Conservation (phyloP, 305 asterid genomes). For the Fraxinus nigra region DNA sequence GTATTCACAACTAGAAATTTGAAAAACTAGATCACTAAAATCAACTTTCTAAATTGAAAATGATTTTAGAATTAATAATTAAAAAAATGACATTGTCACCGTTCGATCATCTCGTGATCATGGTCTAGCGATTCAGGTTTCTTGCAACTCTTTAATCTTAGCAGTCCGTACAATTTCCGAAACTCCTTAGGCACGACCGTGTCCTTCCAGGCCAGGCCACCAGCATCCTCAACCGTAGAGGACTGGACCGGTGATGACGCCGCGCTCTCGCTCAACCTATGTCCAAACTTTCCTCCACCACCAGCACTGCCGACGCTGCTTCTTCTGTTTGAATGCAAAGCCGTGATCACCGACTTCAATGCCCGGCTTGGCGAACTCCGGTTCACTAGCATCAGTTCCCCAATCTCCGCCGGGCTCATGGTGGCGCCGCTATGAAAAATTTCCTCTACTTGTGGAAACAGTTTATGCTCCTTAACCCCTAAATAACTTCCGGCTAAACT, state of each 20-base stretch:
- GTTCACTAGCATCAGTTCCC: slow-evolving; percentile 70
- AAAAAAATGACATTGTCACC: slow-evolving; percentile 25
- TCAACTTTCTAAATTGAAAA: not conserved
- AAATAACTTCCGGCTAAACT: slow-evolving; percentile 42
- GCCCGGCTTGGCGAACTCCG: slow-evolving; percentile 74
- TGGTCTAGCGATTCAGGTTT: slow-evolving; percentile 39
- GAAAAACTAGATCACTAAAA: not conserved
- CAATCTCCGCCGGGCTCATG: slow-evolving; percentile 59
- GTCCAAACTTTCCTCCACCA: slow-evolving; percentile 8
- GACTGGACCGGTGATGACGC: slow-evolving; percentile 28
- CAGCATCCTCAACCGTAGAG: slow-evolving; percentile 30
- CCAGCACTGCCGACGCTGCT: not conserved
- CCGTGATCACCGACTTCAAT: slow-evolving; percentile 63
- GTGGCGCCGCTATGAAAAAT: slow-evolving; percentile 48
- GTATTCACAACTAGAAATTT: not conserved
- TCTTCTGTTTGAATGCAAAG: slow-evolving; percentile 38
- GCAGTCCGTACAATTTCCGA: slow-evolving; percentile 51
- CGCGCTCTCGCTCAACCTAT: slow-evolving; percentile 23
- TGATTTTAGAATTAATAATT: not conserved
- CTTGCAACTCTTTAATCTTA: slow-evolving; percentile 47
- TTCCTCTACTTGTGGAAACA: slow-evolving; percentile 55
- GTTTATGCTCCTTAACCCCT: slow-evolving; percentile 46
- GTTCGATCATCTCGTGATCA: slow-evolving; percentile 35
- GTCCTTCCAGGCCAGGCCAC: slow-evolving; percentile 48
- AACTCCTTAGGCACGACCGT: slow-evolving; percentile 47